These are phyloP conservation scores for Darksidea phi DNA, from an alignment of 495 filamentous ascomycete genomes.

Conservation along the genomic window DNA sequence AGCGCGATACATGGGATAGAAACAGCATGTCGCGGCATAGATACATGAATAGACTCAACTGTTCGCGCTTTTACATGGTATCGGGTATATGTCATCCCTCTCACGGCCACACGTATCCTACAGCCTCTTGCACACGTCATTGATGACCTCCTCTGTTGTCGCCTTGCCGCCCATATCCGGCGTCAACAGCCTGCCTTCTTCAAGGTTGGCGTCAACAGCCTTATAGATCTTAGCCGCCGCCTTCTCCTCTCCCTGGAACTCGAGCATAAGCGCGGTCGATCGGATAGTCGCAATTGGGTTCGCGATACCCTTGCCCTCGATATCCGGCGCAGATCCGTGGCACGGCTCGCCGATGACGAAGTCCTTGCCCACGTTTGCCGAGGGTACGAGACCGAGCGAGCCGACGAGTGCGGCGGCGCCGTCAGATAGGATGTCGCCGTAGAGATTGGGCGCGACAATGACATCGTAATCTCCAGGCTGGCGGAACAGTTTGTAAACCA, in stretches of 20 bases:
- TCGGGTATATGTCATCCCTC: constrained; percentile 2
- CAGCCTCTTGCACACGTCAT: constrained; percentile 83
- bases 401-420: constrained; percentile 94
- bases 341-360: constrained; percentile 99
- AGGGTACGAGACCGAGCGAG: constrained; percentile 90
- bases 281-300: constrained; percentile 95
- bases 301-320: constrained; percentile 85
- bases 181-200: constrained; percentile 75
- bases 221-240: constrained; percentile 86
- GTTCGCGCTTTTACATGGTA: constrained; percentile 15
- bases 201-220: constrained; percentile 88
- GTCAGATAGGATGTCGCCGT: constrained; percentile 95
- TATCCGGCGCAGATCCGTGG: constrained; percentile 94
- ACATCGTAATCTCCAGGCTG: constrained; percentile 94
- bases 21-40: too few species aligned
- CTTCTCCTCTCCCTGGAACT: constrained; percentile 82
- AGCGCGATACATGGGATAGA: background rate
- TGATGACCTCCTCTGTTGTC: constrained; percentile 81
- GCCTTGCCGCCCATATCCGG: constrained; percentile 91
- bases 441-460: constrained; percentile 95
- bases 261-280: constrained; percentile 90
- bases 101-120: constrained; percentile 44
- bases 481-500: constrained; percentile 99
- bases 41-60: background rate
- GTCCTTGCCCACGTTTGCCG: constrained; percentile 88